phyloP scores from a whole-genome alignment of 441 rosid genomes.

The Pelargonium fulgidum region DNA sequence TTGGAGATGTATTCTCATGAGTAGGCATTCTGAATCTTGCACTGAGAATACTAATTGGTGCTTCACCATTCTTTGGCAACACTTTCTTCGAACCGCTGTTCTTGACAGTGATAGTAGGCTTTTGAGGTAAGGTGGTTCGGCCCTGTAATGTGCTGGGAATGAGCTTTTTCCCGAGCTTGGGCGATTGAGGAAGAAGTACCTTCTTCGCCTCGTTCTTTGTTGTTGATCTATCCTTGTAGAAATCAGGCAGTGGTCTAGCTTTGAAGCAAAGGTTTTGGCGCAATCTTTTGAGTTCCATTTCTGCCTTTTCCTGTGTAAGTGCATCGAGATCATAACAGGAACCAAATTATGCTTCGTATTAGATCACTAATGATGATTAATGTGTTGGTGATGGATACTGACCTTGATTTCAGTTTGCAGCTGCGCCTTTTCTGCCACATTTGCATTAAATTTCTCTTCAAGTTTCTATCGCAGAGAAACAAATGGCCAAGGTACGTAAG shows the following conservation, averaged over 20 bases:
- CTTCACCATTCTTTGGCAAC: slow-evolving; percentile 26
- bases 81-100: slow-evolving; percentile 24
- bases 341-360: not conserved
- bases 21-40: slow-evolving; percentile 21
- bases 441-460: not conserved
- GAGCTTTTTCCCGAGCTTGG: slow-evolving; percentile 21
- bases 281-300: not conserved
- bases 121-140: slow-evolving; percentile 19
- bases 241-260: not conserved
- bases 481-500: not conserved
- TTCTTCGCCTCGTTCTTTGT: not conserved
- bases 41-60: slow-evolving; percentile 23
- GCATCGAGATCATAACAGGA: not conserved
- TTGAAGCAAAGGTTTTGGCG: not conserved
- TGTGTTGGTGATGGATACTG: not conserved
- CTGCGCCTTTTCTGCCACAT: not conserved
- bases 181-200: slow-evolving; percentile 21
- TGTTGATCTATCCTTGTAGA: not conserved
- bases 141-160: slow-evolving; percentile 19
- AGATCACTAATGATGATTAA: too few species aligned
- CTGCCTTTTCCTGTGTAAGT: not conserved
- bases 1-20: slow-evolving; percentile 41
- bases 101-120: slow-evolving; percentile 22
- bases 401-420: not conserved
- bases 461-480: not conserved